Base-by-base conservation (phyloP, 2,329 filamentous ascomycete species). In the Penicillium sp. region DNA sequence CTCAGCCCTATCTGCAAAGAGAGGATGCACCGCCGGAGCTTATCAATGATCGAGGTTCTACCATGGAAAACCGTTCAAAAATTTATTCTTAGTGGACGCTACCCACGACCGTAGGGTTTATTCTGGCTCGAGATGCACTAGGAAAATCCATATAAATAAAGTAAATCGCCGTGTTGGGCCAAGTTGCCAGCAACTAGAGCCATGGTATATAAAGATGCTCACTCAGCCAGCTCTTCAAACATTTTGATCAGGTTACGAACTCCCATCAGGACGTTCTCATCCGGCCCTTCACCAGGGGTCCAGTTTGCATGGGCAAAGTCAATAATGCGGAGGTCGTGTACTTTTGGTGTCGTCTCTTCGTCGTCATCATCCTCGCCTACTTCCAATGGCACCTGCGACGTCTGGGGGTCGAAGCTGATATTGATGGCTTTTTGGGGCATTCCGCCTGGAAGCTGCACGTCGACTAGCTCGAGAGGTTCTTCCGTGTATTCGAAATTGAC, bases 221-320 rank as follows among this genome's bases (percentile, higher is more conserved):
- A 63, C 20, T 50, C 35, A 22, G 79, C 73, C 66, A 95, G 72
- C 49, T 88, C 80, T 51, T 85, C 80, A 62, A 97, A 85, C 27
- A 96, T 86, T 53, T 79, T 78, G 46, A 82, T 78, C 33, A 92
- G 75, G 66, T 81, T 92, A 66, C 85, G 79, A 55, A 96, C 83
- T 0, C 92, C 92, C 31, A 76, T 76, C 28, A 96, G 76, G 13
- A 82, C 76, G 66, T 97, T 97, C 73, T 95, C 87, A 69, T 99
- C 94, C 0, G 88, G 87, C 0, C 92, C 92, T 63, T 87, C 74
- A 1, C 90, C 90, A 0, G 89, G 88, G 1, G 84, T 87, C 86
- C 88, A 97, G 44, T 79, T 75, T 10, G 94, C 94, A 72, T 99
- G 94, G 1, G 94, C 94, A 79, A 99, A 99, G 70, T 99, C 94